Evolutionary conservation across 306 rosid species (phyloP).

Genomic region (Bauhinia variegata): DNA sequence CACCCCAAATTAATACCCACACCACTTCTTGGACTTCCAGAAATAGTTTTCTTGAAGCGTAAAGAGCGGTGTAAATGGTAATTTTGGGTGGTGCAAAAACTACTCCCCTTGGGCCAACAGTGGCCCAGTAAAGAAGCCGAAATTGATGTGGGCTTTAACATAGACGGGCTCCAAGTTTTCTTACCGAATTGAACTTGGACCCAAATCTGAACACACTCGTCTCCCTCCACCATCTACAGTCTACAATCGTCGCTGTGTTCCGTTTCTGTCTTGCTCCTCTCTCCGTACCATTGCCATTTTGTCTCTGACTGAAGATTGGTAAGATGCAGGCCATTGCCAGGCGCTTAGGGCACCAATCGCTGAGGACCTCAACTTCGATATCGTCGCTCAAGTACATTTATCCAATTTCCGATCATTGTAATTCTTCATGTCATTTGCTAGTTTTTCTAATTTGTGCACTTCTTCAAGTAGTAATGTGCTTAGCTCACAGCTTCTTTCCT

Average conservation of each 20-base stretch:
- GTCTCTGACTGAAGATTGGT: slow-evolving; percentile 36
- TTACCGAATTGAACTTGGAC: too few relatives aligned
- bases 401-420: slow-evolving; percentile 70
- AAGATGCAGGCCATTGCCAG: slow-evolving; percentile 82
- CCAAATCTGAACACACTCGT: slow-evolving; percentile 20
- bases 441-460: background rate
- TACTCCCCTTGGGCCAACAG: too few relatives aligned
- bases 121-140: too few relatives aligned
- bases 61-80: too few relatives aligned
- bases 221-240: slow-evolving; percentile 22
- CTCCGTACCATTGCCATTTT: background rate
- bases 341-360: slow-evolving; percentile 70
- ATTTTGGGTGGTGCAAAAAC: too few relatives aligned
- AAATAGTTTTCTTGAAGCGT: too few relatives aligned
- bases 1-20: too few relatives aligned
- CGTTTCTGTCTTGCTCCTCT: background rate
- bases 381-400: slow-evolving; percentile 54
- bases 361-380: slow-evolving; percentile 47
- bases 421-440: slow-evolving; percentile 20
- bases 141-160: too few relatives aligned
- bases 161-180: too few relatives aligned
- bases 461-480: slow-evolving; percentile 11
- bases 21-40: too few relatives aligned
- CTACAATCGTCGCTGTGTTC: background rate
- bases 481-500: slow-evolving; percentile 12